Evolutionary conservation across 163 green algal species (phyloP), one percentile per base, ranked within the genome.

Genomic region (Scenedesmus sp.): DNA sequence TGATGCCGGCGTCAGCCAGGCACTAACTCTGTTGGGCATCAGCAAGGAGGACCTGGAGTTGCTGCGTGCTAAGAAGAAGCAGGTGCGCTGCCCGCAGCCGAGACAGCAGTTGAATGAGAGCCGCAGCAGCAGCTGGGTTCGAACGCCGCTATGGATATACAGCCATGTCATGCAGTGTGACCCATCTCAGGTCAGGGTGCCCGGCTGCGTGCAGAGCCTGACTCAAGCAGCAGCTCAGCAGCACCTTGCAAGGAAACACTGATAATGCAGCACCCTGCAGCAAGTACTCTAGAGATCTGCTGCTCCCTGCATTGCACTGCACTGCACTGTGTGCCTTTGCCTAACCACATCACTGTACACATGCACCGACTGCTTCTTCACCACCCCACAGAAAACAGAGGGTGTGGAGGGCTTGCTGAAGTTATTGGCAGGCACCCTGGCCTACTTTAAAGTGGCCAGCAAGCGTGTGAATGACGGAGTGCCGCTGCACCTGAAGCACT

Each of bases 391-490:
- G 66, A 76, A 26, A 18, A 34, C 66, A 6, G 66, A 76, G 66
- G 66, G 66, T 18, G 16, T 34, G 20, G 84, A 77, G 15, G 84
- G 60, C 12, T 34, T 82, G 84, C 59, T 88, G 46, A 67, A 88
- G 20, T 59, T 81, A 3, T 23, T 88, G 23, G 84, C 84, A 4
- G 62, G 62, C 26, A 82, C 60, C 0, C 34, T 88, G 26, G 84
- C 84, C 8, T 88, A 88, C 60, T 88, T 82, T 60, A 82, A 81
- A 4, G 56, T 91, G 52, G 54, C 70, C 52, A 91, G 70, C 87
- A 91, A 91, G 87, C 54, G 87, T 10, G 54, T 91, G 18, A 86
- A 79, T 67, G 87, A 91, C 34, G 26, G 9, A 10, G 87, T 91
- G 55, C 87, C 87, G 3, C 77, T 91, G 87, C 86, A 90, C 66